Base-by-base conservation (phyloP, 306 rosid species). In the Dicorynia guianensis region DNA sequence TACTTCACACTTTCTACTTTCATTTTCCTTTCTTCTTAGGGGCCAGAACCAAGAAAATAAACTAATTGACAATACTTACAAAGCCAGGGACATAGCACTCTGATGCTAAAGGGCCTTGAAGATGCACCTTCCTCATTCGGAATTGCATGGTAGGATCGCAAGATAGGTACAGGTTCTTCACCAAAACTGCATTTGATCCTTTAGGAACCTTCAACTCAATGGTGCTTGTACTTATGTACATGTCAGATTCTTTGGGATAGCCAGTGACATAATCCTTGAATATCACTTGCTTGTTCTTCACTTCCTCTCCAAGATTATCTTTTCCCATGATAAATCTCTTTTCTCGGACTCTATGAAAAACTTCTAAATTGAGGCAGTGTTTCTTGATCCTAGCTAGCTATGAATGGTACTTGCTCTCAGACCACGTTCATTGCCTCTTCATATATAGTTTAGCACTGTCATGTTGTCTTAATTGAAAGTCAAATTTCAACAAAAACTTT, bases 141-240 rank as follows among this genome's bases (percentile, higher is more conserved):
- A 80, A 80, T 5, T 75, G 84, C 80, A 80, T 75, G 84, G 47
- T 60, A 19, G 84, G 84, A 75, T 80, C 84, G 55, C 80, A 76
- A 44, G 80, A 80, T 64, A 80, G 77, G 63, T 74, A 75, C 36
- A 72, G 43, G 39, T 72, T 79, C 69, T 72, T 79, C 39, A 79
- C 78, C 54, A 79, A 59, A 64, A 72, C 53, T 2, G 55, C 68
- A 56, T 64, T 55, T 54, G 82, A 79, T 63, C 69, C 78, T 63
- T 71, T 61, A 71, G 82, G 78, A 71, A 63, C 73, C 59, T 71
- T 49, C 35, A 79, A 73, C 38, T 79, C 71, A 8, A 71, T 79
- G n/a, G 19, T 79, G 33, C 62, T 71, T 17, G 62, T 71, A 3
- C 44, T 79, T 71, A 64, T 54, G 36, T 63, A 46, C 3, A 79